Base-by-base conservation (phyloP, 805 yeast genomes). In the Grigorovia yakushimaensis region DNA sequence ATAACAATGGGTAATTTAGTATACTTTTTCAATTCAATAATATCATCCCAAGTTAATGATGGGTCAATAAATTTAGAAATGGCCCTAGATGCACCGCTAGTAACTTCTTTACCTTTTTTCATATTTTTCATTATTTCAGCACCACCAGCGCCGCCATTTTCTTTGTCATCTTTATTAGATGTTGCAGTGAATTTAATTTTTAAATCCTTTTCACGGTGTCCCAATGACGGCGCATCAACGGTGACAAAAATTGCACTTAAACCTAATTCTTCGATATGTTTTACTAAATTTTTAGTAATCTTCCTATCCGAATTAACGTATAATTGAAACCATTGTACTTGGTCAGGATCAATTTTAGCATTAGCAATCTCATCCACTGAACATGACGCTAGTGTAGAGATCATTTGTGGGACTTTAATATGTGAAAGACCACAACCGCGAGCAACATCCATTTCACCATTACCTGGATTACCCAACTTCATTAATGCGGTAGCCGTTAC, bases 401-500 rank as follows among this genome's bases (percentile, higher is more conserved):
- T 82, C 98, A 89, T 89, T 66, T 89, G 97, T 8, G 65, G 62
- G 11, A 62, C 58, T 48, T 84, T 79, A 30, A 81, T 71, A 41
- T 71, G 78, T 47, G 84, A 83, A 48, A 74, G 72, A 39, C 79
- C 87, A 24, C 94, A 84, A n/a, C 88, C 88, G 58, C 82, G 72
- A 1, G 97, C 88, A 53, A 91, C 76, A 17, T 83, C 88, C 49
- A 79, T 77, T 65, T 91, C 98, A 48, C 98, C 98, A 39, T 87
- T 96, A 20, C 49, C 40, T 2, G 88, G 88, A 59, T 89, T 93
- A 3, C 97, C 98, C 54, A 91, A 73, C 59, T 82, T 84, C 36
- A 95, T 96, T 51, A 88, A 72, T 0, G 97, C 98, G 5, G 98
- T 87, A 1, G 98, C 98, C 38, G 91, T 76, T 46, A 84, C 79